These are phyloP conservation scores for Juglanconis oblonga DNA, from an alignment of 2,329 filamentous ascomycete genomes.

Conservation along the genomic window DNA sequence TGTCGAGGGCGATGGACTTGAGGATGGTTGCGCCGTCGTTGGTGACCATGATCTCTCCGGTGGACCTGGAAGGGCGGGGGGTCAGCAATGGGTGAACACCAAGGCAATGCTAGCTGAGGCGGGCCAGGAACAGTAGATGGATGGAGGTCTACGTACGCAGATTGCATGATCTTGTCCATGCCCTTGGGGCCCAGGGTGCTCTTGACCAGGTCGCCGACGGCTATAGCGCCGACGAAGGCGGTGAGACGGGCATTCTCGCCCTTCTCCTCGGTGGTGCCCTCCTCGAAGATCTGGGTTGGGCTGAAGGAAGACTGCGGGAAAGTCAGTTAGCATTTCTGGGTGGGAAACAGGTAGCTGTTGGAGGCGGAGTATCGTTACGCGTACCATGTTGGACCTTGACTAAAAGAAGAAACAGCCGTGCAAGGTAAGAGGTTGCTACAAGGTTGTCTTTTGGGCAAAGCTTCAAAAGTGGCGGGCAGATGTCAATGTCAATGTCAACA, in stretches of 20 bases:
- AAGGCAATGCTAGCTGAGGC: no score
- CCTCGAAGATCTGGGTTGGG: conserved; percentile 96
- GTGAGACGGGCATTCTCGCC: conserved; percentile 98
- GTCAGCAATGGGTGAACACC: conserved; percentile 12
- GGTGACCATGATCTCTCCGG: conserved; percentile 95
- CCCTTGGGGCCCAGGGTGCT: conserved; percentile 95
- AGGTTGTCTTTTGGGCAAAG: neutral
- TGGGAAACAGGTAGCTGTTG: neutral
- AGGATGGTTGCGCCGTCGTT: conserved; percentile 98
- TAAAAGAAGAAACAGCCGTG: neutral
- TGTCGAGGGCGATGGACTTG: conserved; percentile 97
- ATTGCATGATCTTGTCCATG: conserved; percentile 98
- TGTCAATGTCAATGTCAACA: neutral
- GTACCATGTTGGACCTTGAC: conserved; percentile 11
- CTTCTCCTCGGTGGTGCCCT: conserved; percentile 96
- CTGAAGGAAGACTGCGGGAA: conserved; percentile 60
- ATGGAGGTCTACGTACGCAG: conserved; percentile 64
- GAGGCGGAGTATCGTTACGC: neutral
- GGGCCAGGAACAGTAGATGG: neutral
- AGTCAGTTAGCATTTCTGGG: neutral
- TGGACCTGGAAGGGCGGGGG: conserved; percentile 62
- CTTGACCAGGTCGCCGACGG: conserved; percentile 95
- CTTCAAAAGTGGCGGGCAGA: neutral
- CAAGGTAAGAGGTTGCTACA: neutral
- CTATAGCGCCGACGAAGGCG: conserved; percentile 98